These are phyloP conservation scores for Alliaria petiolata DNA, from an alignment of 345 rosid species.

Conservation along the genomic window DNA sequence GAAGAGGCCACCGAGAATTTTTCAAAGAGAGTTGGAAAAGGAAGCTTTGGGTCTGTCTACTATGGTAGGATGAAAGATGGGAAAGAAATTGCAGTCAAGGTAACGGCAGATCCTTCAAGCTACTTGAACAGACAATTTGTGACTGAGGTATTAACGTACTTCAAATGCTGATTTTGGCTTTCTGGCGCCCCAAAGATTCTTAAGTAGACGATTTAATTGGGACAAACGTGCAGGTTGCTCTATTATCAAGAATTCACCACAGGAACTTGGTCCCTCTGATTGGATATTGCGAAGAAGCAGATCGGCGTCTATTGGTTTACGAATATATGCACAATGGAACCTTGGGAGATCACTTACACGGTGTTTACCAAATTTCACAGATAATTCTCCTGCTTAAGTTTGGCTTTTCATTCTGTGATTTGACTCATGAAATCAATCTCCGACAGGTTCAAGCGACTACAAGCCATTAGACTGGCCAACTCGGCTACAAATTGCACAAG, in stretches of 20 bases:
- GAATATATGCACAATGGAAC: conserved; percentile 99
- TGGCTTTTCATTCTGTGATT: background rate
- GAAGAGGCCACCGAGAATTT: conserved; percentile 78
- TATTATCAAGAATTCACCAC: conserved; percentile 95
- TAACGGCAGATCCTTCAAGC: conserved; percentile 68
- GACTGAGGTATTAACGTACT: conserved; percentile 62
- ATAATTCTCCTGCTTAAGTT: background rate
- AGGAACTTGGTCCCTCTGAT: conserved; percentile 93
- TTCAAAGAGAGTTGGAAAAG: conserved; percentile 78
- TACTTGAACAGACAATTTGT: conserved; percentile 74
- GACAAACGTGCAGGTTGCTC: conserved; percentile 59
- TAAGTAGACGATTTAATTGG: background rate
- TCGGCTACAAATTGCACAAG: conserved; percentile 80
- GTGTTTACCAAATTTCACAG: conserved; percentile 32
- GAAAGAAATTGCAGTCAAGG: conserved; percentile 91
- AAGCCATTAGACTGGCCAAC: conserved; percentile 65
- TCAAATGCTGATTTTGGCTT: background rate
- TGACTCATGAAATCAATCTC: background rate
- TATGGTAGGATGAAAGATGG: conserved; percentile 95
- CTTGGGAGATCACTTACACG: conserved; percentile 74
- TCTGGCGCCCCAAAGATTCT: background rate
- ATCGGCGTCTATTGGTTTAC: conserved; percentile 66
- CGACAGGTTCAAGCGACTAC: conserved; percentile 57
- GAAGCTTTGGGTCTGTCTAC: conserved; percentile 92
- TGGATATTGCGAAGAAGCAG: conserved; percentile 90